Evolutionary conservation across 2,329 filamentous ascomycete genomes (phyloP).

Genomic region (Fusarium globosum): DNA sequence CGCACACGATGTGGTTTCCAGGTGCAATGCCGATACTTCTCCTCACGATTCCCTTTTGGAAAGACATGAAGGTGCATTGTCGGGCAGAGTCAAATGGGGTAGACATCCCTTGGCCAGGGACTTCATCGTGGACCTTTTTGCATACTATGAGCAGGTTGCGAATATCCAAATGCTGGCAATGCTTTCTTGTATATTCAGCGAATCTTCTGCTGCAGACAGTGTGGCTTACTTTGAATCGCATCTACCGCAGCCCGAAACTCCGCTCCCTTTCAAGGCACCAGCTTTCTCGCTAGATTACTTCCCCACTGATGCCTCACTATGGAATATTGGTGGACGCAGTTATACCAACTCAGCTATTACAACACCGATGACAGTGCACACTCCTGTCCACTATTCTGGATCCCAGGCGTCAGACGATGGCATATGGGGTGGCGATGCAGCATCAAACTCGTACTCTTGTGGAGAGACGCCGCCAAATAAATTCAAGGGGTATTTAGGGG

Average conservation of each 20-base stretch:
- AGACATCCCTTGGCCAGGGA: constrained; percentile 70
- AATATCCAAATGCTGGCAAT: constrained; percentile 79
- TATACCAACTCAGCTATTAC: constrained; percentile 65
- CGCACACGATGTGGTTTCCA: constrained; percentile 69
- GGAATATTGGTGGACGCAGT: constrained; percentile 63
- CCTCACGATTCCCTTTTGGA: constrained; percentile 18
- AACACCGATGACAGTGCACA: constrained; percentile 67
- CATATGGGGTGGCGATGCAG: constrained; percentile 64
- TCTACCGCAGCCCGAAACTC: constrained; percentile 69
- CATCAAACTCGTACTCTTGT: constrained; percentile 68
- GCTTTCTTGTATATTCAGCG: constrained; percentile 76
- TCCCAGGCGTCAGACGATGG: constrained; percentile 68
- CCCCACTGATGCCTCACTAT: constrained; percentile 66
- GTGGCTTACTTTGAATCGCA: constrained; percentile 68
- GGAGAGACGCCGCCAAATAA: constrained; percentile 70
- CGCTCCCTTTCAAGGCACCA: constrained; percentile 72
- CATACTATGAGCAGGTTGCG: constrained; percentile 69
- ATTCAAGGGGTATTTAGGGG: constrained; percentile 58
- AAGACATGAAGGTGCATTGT: constrained; percentile 50
- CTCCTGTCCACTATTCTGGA: constrained; percentile 64
- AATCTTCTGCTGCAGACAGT: constrained; percentile 65
- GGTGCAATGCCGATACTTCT: constrained; percentile 33
- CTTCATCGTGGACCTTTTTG: constrained; percentile 72
- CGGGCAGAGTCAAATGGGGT: constrained; percentile 75
- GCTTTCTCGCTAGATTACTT: constrained; percentile 76